These are phyloP conservation scores for Trametes villosa DNA, from an alignment of 768 basidiomycete species.

Conservation along the genomic window DNA sequence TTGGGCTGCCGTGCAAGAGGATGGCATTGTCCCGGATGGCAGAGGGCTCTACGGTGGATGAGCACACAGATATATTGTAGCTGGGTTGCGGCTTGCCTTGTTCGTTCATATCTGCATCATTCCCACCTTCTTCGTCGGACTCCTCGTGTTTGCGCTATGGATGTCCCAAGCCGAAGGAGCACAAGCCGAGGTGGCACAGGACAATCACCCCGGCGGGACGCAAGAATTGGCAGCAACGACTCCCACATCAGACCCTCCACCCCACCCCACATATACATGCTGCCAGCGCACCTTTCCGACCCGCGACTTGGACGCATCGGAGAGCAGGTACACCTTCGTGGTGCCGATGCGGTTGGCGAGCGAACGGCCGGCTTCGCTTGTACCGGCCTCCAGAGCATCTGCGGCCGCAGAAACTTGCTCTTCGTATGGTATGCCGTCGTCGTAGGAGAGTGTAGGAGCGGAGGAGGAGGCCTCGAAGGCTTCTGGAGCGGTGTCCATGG, in stretches of 20 bases:
- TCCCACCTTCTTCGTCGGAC: slow-evolving; percentile 40
- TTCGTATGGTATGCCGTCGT: slow-evolving; percentile 59
- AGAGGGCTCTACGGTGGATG: slow-evolving; percentile 42
- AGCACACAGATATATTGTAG: neutral
- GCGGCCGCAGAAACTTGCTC: slow-evolving; percentile 50
- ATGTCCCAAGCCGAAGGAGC: slow-evolving; percentile 16
- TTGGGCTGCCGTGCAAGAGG: slow-evolving; percentile 72
- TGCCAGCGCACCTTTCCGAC: slow-evolving; percentile 74
- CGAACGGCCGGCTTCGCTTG: slow-evolving; percentile 31
- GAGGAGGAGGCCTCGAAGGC: neutral
- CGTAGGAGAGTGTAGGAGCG: slow-evolving; percentile 48
- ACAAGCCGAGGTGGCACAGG: neutral
- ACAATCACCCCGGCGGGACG: no score
- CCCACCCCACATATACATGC: slow-evolving; percentile 41
- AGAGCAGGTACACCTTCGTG: slow-evolving; percentile 77
- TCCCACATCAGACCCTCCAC: slow-evolving; percentile 50
- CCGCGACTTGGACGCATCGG: slow-evolving; percentile 63
- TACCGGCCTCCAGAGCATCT: slow-evolving; percentile 45
- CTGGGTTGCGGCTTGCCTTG: slow-evolving; percentile 7
- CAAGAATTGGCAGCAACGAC: slow-evolving; percentile 14
- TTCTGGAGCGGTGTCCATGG: slow-evolving; percentile 56
- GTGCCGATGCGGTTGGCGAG: slow-evolving; percentile 72
- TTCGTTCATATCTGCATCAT: slow-evolving; percentile 30
- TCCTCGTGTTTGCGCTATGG: slow-evolving; percentile 56
- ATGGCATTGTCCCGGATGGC: slow-evolving; percentile 66